Conservation (phyloP, 495 filamentous ascomycete genomes). For the Friedmanniomyces endolithicus region DNA sequence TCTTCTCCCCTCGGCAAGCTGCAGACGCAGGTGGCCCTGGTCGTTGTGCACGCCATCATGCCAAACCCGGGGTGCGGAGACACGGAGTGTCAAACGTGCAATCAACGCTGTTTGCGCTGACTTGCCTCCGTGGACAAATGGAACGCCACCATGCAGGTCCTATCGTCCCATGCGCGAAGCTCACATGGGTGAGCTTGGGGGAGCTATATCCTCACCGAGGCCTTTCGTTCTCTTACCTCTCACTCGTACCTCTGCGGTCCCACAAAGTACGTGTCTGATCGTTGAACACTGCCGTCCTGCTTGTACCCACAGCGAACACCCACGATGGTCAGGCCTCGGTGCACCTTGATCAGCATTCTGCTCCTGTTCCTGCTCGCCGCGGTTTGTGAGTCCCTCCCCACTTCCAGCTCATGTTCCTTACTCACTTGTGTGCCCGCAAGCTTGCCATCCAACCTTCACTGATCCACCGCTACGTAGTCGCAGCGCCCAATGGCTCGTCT, state of each 20-base stretch:
- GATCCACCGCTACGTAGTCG: background rate
- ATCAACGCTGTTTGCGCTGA: background rate
- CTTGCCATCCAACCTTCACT: no score
- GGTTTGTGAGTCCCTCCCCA: background rate
- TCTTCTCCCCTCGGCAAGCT: background rate
- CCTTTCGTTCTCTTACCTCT: background rate
- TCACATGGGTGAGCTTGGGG: background rate
- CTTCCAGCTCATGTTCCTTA: no score
- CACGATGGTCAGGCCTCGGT: background rate
- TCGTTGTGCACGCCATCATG: background rate
- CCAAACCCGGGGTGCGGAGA: background rate
- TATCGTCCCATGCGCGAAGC: background rate
- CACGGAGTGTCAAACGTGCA: background rate
- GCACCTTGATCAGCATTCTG: background rate
- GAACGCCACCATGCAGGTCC: constrained; percentile 1
- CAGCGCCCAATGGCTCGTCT: background rate
- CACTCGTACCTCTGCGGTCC: background rate
- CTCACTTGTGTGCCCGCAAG: no score
- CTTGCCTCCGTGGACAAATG: background rate
- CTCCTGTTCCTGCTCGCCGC: background rate
- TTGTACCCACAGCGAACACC: background rate
- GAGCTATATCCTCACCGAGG: background rate
- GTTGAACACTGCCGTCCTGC: background rate
- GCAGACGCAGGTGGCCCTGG: background rate
- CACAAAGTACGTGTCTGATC: background rate